phyloP scores from a whole-genome alignment of 768 basidiomycete species.

The Tubosaeta sp. region DNA sequence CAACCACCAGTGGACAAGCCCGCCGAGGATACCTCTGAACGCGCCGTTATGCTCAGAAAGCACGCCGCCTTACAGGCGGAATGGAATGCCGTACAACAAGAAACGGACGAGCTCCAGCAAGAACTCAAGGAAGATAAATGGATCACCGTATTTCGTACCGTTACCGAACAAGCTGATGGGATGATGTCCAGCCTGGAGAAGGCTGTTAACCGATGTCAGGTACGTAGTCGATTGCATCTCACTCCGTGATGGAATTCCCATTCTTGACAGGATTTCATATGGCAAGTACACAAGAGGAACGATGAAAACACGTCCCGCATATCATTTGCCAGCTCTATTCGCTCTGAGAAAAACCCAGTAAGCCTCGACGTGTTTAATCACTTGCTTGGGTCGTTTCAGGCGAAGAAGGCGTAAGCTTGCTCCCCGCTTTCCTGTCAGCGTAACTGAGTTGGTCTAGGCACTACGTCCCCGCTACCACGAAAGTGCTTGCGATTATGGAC shows the following conservation, averaged over 20 bases:
- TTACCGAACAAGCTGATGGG: constrained; percentile 91
- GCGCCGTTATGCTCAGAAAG: constrained; percentile 57
- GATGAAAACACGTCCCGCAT: constrained; percentile 40
- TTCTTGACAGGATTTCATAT: constrained; percentile 69
- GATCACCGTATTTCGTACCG: constrained; percentile 91
- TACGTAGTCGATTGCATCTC: constrained; percentile 32
- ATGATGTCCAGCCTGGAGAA: constrained; percentile 98
- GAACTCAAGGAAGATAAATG: constrained; percentile 98
- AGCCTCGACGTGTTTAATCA: constrained; percentile 61
- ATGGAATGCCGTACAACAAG: constrained; percentile 78
- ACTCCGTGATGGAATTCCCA: background rate
- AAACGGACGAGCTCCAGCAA: constrained; percentile 77
- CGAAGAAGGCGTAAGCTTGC: constrained; percentile 77
- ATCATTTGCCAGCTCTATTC: constrained; percentile 45
- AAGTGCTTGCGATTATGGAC: constrained; percentile 90
- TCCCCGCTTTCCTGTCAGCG: constrained; percentile 1
- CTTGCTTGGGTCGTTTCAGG: constrained; percentile 73
- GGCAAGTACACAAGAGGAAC: constrained; percentile 66
- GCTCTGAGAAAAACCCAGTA: constrained; percentile 47
- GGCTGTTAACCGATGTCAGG: constrained; percentile 86
- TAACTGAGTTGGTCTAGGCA: constrained; percentile 50
- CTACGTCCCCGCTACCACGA: constrained; percentile 90
- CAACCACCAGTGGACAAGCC: constrained; percentile 46
- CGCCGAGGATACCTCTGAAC: constrained; percentile 38
- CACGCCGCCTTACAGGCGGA: constrained; percentile 68